A percentile compares a stretch with the other conserved stretches of the same genome.
Conservation (phyloP, 176 grass and related monocot species). For the Poa pratensis region DNA sequence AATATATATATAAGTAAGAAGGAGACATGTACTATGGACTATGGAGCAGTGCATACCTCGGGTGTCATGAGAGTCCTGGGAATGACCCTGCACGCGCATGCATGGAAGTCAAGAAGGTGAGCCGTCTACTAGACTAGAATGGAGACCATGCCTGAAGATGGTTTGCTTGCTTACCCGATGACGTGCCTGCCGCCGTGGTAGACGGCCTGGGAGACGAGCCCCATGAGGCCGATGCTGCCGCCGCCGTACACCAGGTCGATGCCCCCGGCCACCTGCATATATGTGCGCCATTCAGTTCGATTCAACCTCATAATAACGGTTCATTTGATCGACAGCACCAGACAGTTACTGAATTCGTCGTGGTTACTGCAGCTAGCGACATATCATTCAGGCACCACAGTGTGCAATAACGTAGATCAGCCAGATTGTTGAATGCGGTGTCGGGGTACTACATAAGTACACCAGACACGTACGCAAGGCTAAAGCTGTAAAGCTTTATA, state of each 20-base stretch:
- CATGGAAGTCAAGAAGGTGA: conserved; percentile 23
- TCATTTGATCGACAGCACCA: too few species aligned
- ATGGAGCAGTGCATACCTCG: conserved; percentile 43
- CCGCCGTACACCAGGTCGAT: conserved; percentile 76
- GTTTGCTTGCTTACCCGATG: conserved; percentile 42
- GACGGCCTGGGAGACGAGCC: conserved; percentile 66
- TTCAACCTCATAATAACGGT: too few species aligned
- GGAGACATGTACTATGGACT: not conserved
- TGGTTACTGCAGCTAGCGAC: too few species aligned
- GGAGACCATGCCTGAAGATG: not conserved
- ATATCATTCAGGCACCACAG: not conserved
- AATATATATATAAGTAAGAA: not conserved
- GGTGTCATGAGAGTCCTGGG: conserved; percentile 66
- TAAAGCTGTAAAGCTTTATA: not conserved
- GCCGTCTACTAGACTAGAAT: not conserved
- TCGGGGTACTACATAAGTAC: too few species aligned
- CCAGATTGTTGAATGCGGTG: too few species aligned
- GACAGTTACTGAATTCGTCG: too few species aligned
- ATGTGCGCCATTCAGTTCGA: too few species aligned
- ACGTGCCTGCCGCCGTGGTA: conserved; percentile 60
- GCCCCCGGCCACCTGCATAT: conserved; percentile 24
- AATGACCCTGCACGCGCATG: conserved; percentile 55
- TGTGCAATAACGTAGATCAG: not conserved
- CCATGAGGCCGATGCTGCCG: conserved; percentile 69
- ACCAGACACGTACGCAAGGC: too few species aligned